phyloP scores from a whole-genome alignment of 441 rosid genomes.

The Populus hybrid region DNA sequence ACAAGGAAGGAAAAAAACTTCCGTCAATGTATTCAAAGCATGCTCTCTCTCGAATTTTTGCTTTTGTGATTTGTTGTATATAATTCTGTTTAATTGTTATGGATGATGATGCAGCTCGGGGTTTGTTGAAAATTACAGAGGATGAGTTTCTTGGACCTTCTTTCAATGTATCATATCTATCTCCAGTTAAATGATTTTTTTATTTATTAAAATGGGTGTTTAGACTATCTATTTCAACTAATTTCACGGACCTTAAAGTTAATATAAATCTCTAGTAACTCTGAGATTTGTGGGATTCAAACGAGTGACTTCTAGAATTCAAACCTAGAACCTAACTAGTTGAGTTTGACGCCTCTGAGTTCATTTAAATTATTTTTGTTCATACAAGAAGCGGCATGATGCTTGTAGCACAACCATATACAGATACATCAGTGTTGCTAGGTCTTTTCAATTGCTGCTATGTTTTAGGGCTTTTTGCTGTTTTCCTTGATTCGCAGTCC shows the following conservation, averaged over 20 bases:
- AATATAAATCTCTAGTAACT: fast-evolving
- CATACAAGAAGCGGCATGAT: too few species aligned
- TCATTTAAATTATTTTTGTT: too few species aligned
- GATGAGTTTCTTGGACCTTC: conserved; percentile 92
- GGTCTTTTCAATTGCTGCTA: too few species aligned
- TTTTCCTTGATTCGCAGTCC: too few species aligned
- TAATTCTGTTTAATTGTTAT: neutral
- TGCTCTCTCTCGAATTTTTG: neutral
- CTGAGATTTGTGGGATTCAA: fast-evolving
- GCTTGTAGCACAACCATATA: too few species aligned
- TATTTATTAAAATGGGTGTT: fast-evolving
- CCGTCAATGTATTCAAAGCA: conserved; percentile 55
- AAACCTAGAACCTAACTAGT: fast-evolving
- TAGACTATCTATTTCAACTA: fast-evolving
- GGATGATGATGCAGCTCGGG: conserved; percentile 52
- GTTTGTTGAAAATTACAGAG: conserved; percentile 84
- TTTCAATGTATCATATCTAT: conserved; percentile 44
- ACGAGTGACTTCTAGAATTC: too few species aligned
- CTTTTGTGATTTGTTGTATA: conserved; percentile 5
- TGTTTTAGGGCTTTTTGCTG: too few species aligned
- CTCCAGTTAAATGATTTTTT: neutral
- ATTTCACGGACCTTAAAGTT: fast-evolving
- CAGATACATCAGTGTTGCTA: too few species aligned
- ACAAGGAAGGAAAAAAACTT: too few species aligned
- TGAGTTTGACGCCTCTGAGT: too few species aligned